Base-by-base conservation (phyloP, 805 yeast genomes). In the Grigorovia humatica region DNA sequence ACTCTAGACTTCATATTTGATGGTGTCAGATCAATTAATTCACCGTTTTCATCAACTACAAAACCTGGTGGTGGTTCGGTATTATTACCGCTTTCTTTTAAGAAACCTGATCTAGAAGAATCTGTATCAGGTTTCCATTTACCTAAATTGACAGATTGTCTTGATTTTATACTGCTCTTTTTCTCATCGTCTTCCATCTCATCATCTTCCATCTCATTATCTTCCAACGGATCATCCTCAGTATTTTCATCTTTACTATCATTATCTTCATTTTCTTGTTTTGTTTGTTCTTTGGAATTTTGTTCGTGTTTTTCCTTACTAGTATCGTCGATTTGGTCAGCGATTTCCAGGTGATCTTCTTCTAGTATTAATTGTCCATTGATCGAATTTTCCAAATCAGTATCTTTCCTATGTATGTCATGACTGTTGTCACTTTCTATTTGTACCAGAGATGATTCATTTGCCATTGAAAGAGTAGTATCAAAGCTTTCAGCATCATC, bases 41-140 rank as follows among this genome's bases (percentile, higher is more conserved):
- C 64, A 48, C 66, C 72, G 51, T 56, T 60, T 50, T 58, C 67
- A 59, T 61, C 72, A 53, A 54, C 52, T 11, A 58, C 70, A 56
- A 56, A 68, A 17, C 57, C 80, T 2, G 67, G 65, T 15, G 67
- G 67, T 3, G 59, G 57, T 12, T 44, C 44, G 15, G 19, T 18
- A 12, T 56, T 73, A 50, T 57, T 59, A 57, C 47, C 70, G 67
- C 52, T 74, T 57, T 44, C 69, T 38, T 64, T 61, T 70, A 77
- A 55, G 70, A 79, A 46, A 68, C 71, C 51, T 68, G 75, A 44
- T 57, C 68, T 58, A 38, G 55, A 54, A 5, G 65, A 58, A 38
- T 58, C 63, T 19, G 83, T 80, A 57, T 80, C 77, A 1, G 85
- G 85, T 59, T 73, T 75, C 85, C 86, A 81, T 29, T 54, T 57